Conservation (phyloP, 352 stramenopile genomes). For the Globisporangium barbulae region DNA sequence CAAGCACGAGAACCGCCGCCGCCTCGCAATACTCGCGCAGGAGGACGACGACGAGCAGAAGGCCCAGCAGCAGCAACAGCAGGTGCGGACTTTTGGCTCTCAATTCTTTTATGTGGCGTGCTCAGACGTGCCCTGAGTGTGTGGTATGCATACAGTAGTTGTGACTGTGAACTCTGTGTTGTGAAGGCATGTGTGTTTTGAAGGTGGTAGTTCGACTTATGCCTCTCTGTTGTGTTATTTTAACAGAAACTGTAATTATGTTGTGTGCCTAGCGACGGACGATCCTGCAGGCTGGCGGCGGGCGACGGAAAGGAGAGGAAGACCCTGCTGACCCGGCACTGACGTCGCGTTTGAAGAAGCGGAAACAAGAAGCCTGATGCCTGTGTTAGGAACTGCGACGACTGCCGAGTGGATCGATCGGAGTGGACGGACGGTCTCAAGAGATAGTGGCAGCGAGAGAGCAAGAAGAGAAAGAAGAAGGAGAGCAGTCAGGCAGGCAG, state of each 20-base stretch:
- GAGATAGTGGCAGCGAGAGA: slow-evolving; percentile 3
- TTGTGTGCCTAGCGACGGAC: slow-evolving; percentile 84
- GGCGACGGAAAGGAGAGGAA: slow-evolving; percentile 70
- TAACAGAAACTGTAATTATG: slow-evolving; percentile 93
- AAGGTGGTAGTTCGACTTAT: slow-evolving; percentile 84
- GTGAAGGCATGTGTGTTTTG: slow-evolving; percentile 26
- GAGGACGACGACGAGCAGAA: slow-evolving; percentile 81
- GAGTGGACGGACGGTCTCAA: neutral
- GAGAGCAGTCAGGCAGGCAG: slow-evolving; percentile 12
- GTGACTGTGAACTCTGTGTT: slow-evolving; percentile 4
- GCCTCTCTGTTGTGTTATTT: slow-evolving; percentile 77
- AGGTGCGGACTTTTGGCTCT: slow-evolving; percentile 35
- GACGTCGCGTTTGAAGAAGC: slow-evolving; percentile 63
- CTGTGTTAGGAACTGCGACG: slow-evolving; percentile 15
- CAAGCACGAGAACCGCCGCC: slow-evolving; percentile 78
- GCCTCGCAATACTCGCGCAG: slow-evolving; percentile 74
- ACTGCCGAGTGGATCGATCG: slow-evolving; percentile 1
- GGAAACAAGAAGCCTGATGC: slow-evolving; percentile 63
- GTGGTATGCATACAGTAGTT: slow-evolving; percentile 21
- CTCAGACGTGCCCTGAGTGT: slow-evolving; percentile 1
- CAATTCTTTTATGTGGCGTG: slow-evolving; percentile 21
- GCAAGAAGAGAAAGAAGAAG: slow-evolving; percentile 18
- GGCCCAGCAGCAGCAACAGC: slow-evolving; percentile 38
- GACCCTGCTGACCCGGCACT: slow-evolving; percentile 34
- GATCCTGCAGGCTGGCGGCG: slow-evolving; percentile 33